Evolutionary conservation across 2,329 filamentous ascomycete species (phyloP).

Genomic region (Alternaria incomplexa): DNA sequence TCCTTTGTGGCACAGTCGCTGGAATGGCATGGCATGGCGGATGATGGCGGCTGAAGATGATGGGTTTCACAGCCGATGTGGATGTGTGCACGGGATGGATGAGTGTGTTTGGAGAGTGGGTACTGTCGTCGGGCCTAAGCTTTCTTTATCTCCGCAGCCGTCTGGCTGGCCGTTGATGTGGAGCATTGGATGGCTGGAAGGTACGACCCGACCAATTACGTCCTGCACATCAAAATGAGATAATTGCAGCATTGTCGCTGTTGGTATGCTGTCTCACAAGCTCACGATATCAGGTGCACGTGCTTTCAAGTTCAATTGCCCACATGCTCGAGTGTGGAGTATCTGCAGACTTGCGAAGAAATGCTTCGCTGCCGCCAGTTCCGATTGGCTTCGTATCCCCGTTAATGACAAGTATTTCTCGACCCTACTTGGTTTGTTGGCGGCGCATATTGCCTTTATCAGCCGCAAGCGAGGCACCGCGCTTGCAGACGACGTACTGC

Average conservation of each 20-base stretch:
- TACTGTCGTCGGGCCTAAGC: not conserved
- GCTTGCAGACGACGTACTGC: not conserved
- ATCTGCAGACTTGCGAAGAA: not conserved
- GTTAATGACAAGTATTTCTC: not conserved
- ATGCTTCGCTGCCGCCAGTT: constrained; percentile 1
- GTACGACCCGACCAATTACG: not conserved
- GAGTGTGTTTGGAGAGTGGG: not conserved
- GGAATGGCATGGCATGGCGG: not conserved
- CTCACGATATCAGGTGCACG: not conserved
- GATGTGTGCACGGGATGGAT: not conserved
- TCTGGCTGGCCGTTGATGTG: not conserved
- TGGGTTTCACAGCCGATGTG: not conserved
- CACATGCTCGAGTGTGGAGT: not conserved
- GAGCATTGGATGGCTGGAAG: not conserved
- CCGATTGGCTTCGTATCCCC: constrained; percentile 3
- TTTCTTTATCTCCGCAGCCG: not conserved
- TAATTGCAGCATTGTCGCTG: not conserved
- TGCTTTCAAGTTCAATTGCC: not conserved
- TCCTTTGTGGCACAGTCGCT: constrained; percentile 1
- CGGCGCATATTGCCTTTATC: not conserved
- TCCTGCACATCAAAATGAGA: not conserved
- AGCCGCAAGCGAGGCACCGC: not conserved
- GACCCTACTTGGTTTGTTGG: not conserved
- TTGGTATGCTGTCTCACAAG: not conserved
- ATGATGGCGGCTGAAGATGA: not conserved